Evolutionary conservation across 2,329 filamentous ascomycete species (phyloP).

Genomic region (Didymella pinodella): DNA sequence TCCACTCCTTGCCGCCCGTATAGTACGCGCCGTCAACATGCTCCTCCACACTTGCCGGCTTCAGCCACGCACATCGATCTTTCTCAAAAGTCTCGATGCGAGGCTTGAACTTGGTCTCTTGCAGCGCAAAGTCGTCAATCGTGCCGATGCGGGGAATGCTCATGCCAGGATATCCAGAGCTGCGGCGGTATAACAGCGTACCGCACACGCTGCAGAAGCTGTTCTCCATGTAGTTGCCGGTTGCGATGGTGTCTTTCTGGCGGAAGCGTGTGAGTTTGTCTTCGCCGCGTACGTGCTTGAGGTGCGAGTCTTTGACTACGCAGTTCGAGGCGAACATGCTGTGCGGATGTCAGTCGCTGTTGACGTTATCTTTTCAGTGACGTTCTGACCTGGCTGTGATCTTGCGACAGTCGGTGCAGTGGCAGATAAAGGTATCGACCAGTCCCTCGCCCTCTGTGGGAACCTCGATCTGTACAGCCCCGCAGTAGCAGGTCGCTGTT

Average conservation of each 20-base stretch:
- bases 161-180: conserved; percentile 55
- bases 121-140: conserved; percentile 67
- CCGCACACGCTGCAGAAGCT: conserved; percentile 68
- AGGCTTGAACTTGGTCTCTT: conserved; percentile 65
- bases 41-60: conserved; percentile 19
- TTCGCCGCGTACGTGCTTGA: conserved; percentile 61
- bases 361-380: too few species aligned
- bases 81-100: conserved; percentile 62
- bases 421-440: conserved; percentile 63
- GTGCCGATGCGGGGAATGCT: conserved; percentile 65
- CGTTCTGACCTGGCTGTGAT: conserved; percentile 22
- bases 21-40: conserved; percentile 23
- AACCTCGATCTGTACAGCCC: conserved; percentile 45
- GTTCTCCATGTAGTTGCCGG: conserved; percentile 62
- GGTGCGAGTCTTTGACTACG: conserved; percentile 54
- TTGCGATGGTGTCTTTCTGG: conserved; percentile 53
- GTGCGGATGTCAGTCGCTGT: background rate
- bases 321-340: conserved; percentile 67
- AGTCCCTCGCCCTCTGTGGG: conserved; percentile 58
- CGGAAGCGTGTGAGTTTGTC: conserved; percentile 59
- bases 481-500: conserved; percentile 45
- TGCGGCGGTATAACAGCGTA: conserved; percentile 66
- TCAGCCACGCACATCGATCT: conserved; percentile 60
- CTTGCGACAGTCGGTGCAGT: conserved; percentile 65
- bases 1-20: conserved; percentile 23